Conservation (phyloP, 2,329 filamentous ascomycete genomes). For the Clarireedia paspali region DNA sequence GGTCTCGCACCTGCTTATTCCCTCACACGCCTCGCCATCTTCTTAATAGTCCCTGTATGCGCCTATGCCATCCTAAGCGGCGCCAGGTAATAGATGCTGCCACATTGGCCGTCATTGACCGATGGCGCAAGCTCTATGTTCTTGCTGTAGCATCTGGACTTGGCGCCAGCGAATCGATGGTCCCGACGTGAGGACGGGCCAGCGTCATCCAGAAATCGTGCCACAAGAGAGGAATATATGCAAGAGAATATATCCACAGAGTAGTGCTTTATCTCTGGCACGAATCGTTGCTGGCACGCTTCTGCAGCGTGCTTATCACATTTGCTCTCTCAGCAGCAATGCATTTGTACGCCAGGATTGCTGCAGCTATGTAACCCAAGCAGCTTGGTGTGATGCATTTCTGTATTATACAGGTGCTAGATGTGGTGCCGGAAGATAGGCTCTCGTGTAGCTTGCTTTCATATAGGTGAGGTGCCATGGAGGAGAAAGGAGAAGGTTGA, state of each 20-base stretch:
- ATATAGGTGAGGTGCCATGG: not conserved
- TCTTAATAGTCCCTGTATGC: not conserved
- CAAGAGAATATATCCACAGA: too few species aligned
- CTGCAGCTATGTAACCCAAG: not conserved
- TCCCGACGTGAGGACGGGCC: not conserved
- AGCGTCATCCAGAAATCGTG: not conserved
- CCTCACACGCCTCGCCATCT: not conserved
- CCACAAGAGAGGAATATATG: not conserved
- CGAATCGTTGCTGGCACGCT: not conserved
- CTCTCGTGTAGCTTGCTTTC: not conserved
- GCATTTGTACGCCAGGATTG: not conserved
- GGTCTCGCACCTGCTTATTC: not conserved
- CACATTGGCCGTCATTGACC: not conserved
- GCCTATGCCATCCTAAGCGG: not conserved
- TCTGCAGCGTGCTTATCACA: not conserved
- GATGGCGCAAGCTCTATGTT: not conserved
- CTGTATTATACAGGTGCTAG: not conserved
- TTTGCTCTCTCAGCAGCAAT: not conserved
- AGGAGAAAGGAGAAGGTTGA: not conserved
- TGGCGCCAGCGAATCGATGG: not conserved
- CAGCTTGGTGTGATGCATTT: not conserved
- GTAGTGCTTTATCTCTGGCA: not conserved
- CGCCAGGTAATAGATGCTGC: not conserved
- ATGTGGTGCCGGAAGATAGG: not conserved
- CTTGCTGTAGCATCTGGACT: not conserved